Evolutionary conservation across 345 rosid species (phyloP), one percentile per base, ranked within the genome.

Genomic region (Gossypium arboreum): DNA sequence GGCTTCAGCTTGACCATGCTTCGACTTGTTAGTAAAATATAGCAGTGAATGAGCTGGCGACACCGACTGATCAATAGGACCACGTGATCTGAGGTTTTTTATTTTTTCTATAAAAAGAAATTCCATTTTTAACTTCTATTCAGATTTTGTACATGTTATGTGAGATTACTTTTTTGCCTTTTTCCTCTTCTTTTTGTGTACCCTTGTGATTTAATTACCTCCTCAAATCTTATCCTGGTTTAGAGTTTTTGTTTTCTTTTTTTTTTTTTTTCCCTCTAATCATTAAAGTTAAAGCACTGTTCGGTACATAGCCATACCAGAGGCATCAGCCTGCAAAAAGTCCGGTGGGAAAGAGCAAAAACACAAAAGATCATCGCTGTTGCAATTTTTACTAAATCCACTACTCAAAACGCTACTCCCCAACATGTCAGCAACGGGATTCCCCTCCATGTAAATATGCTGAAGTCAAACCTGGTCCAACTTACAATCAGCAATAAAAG

Each of bases 41-140:
- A 71, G 3, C 73, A 71, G 78, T 50, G 54, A 63, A 64, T 82
- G 84, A 86, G 86, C 85, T 86, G 89, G 81, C 84, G 83, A 83
- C 80, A 70, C 83, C 78, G 85, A 81, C 86, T 74, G 70, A 75
- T 77, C 80, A 75, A 73, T 62, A 61, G 77, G 81, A 78, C 78
- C 85, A 82, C 84, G 86, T 83, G 89, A 84, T 72, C 69, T 57
- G 17, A 47, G 45, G 59, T 3, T 45, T 62, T 77, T 71, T 20
- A 20, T 20, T 51, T 62, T 65, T 62, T 24, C 54, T 6, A 56
- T 55, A n/a, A 54, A 65, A 45, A 22, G 3, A 25, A 70, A 20
- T 24, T 27, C 41, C 41, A 2, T 4, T 34, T 41, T 64, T 43
- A 16, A 41, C 18, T 60, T 51, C 25, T 70, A 22, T 13, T 27